These are phyloP conservation scores for Apiospora sp. DNA, from an alignment of 2,329 filamentous ascomycete species.

Conservation along the genomic window DNA sequence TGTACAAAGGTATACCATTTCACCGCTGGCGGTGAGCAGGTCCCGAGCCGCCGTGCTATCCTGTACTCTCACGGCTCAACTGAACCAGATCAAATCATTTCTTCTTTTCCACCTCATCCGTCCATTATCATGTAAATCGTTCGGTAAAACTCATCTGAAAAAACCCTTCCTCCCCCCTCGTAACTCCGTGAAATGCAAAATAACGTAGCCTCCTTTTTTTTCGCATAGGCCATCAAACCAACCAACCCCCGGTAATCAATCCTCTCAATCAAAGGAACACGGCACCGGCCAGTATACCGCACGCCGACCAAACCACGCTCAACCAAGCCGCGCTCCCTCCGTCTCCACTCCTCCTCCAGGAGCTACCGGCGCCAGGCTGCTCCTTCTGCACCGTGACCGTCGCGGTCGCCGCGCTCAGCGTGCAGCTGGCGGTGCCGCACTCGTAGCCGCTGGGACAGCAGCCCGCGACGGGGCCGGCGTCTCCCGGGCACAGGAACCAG, in stretches of 20 bases:
- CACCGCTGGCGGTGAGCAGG: neutral
- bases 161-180: neutral
- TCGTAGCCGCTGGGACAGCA: slow-evolving; percentile 84
- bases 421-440: slow-evolving; percentile 79
- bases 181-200: neutral
- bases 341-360: neutral
- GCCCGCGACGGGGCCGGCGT: slow-evolving; percentile 70
- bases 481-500: slow-evolving; percentile 76
- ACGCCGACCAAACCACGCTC: neutral
- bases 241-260: too few relatives aligned
- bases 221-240: neutral
- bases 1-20: neutral
- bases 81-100: too few relatives aligned
- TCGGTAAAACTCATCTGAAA: neutral
- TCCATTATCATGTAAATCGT: neutral
- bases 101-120: neutral
- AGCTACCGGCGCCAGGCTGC: slow-evolving; percentile 44
- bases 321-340: neutral
- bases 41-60: neutral
- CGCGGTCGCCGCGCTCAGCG: slow-evolving; percentile 58
- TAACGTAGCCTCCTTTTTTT: neutral
- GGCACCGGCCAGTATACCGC: neutral
- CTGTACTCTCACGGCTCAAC: neutral
- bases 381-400: slow-evolving; percentile 66
- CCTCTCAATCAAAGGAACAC: neutral